These are phyloP conservation scores for Trametes hirsuta DNA, from an alignment of 1,284 basidiomycete genomes.

Conservation along the genomic window DNA sequence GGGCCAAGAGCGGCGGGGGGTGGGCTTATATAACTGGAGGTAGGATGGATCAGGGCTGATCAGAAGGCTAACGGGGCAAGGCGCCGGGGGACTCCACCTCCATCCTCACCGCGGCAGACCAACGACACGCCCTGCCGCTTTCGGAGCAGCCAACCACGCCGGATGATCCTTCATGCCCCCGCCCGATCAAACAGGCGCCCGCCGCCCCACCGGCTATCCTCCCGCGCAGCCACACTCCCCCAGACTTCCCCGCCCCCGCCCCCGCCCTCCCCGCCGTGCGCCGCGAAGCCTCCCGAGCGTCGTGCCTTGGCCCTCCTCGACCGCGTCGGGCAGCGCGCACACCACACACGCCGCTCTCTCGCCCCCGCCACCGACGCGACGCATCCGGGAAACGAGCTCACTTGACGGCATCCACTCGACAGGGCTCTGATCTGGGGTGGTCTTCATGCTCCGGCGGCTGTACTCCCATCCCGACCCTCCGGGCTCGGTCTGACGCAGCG, in stretches of 20 bases:
- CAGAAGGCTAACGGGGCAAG: background rate
- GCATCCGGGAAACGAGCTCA: conserved; percentile 1
- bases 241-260: background rate
- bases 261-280: background rate
- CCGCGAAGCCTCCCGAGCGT: background rate
- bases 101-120: background rate
- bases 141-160: conserved; percentile 1
- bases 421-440: conserved; percentile 14
- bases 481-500: background rate
- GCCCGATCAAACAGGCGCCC: background rate
- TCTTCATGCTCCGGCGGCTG: conserved; percentile 12
- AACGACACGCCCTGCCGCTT: conserved; percentile 10
- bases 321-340: background rate
- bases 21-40: conserved; percentile 6
- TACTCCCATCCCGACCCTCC: conserved; percentile 7
- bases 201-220: conserved; percentile 7
- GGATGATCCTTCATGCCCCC: conserved; percentile 9
- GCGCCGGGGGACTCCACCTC: conserved; percentile 5
- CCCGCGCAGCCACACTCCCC: background rate
- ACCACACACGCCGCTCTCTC: background rate
- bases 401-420: conserved; percentile 5
- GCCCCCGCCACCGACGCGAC: background rate
- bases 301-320: background rate
- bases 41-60: conserved; percentile 2
- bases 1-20: conserved; percentile 3